These are phyloP conservation scores for Polygonum aviculare DNA, from an alignment of 148 eudicot genomes.

Conservation along the genomic window DNA sequence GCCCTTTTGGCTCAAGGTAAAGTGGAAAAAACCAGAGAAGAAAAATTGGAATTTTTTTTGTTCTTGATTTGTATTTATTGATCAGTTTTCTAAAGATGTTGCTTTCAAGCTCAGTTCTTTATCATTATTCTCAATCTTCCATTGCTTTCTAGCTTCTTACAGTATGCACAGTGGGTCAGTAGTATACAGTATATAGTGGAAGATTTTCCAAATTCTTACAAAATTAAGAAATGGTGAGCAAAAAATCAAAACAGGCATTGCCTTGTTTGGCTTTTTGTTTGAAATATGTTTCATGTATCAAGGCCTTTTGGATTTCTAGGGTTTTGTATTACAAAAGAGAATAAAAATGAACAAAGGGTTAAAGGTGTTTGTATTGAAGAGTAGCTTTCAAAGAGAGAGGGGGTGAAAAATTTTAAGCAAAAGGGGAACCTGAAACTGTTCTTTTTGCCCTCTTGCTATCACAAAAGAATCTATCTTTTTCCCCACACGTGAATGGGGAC, in stretches of 20 bases:
- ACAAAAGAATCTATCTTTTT: not conserved
- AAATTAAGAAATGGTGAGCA: not conserved
- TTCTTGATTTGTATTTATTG: not conserved
- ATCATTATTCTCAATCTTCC: slow-evolving; percentile 11
- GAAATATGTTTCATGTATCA: not conserved
- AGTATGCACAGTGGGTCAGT: slow-evolving; percentile 7
- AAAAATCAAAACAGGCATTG: not conserved
- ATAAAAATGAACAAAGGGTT: not conserved
- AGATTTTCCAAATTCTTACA: not conserved
- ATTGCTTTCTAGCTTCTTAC: slow-evolving; percentile 4
- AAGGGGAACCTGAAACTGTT: slow-evolving; percentile 3
- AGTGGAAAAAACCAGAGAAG: not conserved
- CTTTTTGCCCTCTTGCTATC: not conserved
- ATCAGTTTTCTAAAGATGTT: not conserved
- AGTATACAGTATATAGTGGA: not conserved
- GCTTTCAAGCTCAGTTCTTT: slow-evolving; percentile 5
- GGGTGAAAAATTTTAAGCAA: not conserved
- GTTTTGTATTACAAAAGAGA: not conserved
- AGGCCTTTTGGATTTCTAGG: not conserved
- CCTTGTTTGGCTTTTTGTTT: not conserved
- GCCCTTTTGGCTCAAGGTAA: slow-evolving; percentile 68
- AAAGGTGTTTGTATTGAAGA: not conserved
- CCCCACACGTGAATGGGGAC: not conserved
- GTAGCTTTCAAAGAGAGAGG: slow-evolving; percentile 4
- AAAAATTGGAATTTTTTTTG: not conserved